Evolutionary conservation across 2,329 filamentous ascomycete genomes (phyloP), one percentile per base, ranked within the genome.

Genomic region (Exophiala viscosa): DNA sequence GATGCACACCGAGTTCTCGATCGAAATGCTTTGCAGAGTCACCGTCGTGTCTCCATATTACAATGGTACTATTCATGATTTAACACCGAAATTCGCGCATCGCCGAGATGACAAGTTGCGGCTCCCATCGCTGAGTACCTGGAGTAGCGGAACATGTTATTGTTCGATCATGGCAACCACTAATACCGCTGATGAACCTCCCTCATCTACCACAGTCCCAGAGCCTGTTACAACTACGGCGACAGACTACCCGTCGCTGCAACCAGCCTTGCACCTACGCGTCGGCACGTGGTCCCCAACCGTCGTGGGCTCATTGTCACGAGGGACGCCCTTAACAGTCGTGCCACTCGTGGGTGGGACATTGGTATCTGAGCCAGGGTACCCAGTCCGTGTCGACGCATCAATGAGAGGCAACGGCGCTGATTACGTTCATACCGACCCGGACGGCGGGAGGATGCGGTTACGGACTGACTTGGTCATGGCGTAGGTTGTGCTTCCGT

Each of bases 361-460:
- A 3, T 55, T 73, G 50, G 67, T 66, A 45, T 66, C 65, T 36
- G 70, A 68, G 31, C 60, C 66, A 2, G 63, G 63, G 18, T 73
- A 70, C 54, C 62, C 64, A 2, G 68, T 68, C 2, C 58, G 65
- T 8, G 44, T 74, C 36, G 69, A 74, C 52, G 70, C 69, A 17
- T 59, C 66, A 17, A 65, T 71, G 42, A 62, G 66, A 15, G 69
- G 70, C 10, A 60, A 63, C 14, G 72, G 72, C 3, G 69, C 69
- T 47, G 72, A 74, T 52, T 74, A 73, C 54, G 73, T 75, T 55
- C 69, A 67, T 43, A 64, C 64, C 15, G 72, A 74, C 54, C 64
- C 70, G 3, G 68, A 70, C 51, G 67, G 67, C 5, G 66, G 68
- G 52, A 66, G 66, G 36, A 60, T 73, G 61, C 66, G 72, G 3